A percentile compares a stretch with the other conserved stretches of the same genome.
Evolutionary conservation across 345 rosid species (phyloP).

Genomic region (Hibiscus mutabilis): DNA sequence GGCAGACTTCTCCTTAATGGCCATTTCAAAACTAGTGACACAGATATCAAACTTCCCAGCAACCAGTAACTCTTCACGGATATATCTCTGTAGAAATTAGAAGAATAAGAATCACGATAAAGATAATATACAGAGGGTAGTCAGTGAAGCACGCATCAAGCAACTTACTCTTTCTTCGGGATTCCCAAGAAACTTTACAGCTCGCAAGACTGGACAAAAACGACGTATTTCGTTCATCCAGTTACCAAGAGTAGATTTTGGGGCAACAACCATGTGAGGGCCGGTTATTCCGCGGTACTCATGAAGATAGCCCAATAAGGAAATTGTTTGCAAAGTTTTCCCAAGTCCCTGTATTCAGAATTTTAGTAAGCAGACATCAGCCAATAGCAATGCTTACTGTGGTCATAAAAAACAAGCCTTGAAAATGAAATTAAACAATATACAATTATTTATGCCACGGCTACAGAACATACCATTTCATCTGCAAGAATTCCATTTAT

Average conservation of each 20-base stretch:
- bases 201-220: conserved; percentile 86
- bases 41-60: conserved; percentile 99
- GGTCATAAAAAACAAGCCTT: neutral
- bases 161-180: conserved; percentile 91
- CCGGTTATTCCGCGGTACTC: conserved; percentile 96
- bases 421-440: neutral
- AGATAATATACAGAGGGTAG: neutral
- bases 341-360: conserved; percentile 76
- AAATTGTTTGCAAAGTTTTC: conserved; percentile 95
- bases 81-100: conserved; percentile 54
- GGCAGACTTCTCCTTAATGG: conserved; percentile 88
- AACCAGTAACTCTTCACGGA: conserved; percentile 82
- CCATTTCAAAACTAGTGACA: conserved; percentile 99
- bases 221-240: conserved; percentile 99
- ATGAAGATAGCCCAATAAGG: conserved; percentile 85
- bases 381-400: neutral
- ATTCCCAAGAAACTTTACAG: conserved; percentile 97
- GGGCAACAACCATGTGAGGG: conserved; percentile 99
- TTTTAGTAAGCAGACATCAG: neutral
- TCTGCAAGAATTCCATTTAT: conserved; percentile 97
- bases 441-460: neutral
- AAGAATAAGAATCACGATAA: neutral
- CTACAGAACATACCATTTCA: conserved; percentile 61
- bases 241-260: conserved; percentile 98
- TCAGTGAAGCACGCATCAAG: neutral